A percentile compares a stretch with the other conserved stretches of the same genome.
Conservation (phyloP, 768 basidiomycete genomes). For the Rhodocollybia butyracea region DNA sequence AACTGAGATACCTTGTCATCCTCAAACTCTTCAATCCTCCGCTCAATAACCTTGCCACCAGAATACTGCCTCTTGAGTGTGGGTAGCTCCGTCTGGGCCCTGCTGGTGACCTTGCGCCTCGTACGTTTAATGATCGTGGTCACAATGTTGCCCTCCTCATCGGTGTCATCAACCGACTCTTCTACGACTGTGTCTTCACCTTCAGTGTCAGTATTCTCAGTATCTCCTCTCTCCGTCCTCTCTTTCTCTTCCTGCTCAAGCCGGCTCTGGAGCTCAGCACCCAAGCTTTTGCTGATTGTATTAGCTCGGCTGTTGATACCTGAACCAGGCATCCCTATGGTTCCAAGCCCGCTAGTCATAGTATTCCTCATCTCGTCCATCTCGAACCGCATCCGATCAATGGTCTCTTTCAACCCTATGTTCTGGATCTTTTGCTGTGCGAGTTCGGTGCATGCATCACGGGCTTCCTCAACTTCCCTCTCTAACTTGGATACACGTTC, state of each 20-base stretch:
- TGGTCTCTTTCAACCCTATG: constrained; percentile 89
- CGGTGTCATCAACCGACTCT: constrained; percentile 45
- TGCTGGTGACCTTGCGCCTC: constrained; percentile 42
- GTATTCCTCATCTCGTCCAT: constrained; percentile 83
- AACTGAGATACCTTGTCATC: not conserved
- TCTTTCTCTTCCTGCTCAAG: constrained; percentile 27
- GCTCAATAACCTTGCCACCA: not conserved
- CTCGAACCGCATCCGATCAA: constrained; percentile 91
- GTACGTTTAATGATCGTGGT: not conserved
- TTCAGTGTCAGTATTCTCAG: constrained; percentile 52
- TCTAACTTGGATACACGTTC: constrained; percentile 70
- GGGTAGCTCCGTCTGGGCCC: constrained; percentile 58
- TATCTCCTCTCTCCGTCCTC: constrained; percentile 28
- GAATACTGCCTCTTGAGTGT: constrained; percentile 31
- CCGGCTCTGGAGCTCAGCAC: constrained; percentile 60
- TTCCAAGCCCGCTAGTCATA: constrained; percentile 22
- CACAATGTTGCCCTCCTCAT: constrained; percentile 1
- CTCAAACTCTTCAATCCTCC: not conserved
- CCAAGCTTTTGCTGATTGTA: constrained; percentile 70
- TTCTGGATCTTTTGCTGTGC: constrained; percentile 97
- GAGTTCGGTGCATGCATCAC: constrained; percentile 68
- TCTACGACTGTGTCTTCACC: constrained; percentile 87
- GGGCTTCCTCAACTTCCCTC: constrained; percentile 63
- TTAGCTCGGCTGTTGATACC: constrained; percentile 47
- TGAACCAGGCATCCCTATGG: constrained; percentile 32